Base-by-base conservation (phyloP, 441 rosid genomes). In the Eutrema salsugineum region DNA sequence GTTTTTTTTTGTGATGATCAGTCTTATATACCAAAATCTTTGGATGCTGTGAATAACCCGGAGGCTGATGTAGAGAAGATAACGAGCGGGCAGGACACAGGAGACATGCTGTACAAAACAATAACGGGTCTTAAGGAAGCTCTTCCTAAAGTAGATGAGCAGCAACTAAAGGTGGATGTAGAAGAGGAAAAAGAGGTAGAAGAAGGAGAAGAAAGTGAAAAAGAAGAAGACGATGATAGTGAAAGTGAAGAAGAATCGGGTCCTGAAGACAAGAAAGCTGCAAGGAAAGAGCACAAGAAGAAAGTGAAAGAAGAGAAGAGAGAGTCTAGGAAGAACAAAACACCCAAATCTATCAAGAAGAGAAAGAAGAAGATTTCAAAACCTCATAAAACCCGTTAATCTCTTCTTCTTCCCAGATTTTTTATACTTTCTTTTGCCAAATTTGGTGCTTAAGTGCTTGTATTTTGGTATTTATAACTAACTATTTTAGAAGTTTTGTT, bases 221-320 rank as follows among this genome's bases (percentile, higher is more conserved):
- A 66, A 0, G 63, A 76, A 4, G 86, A 78, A 7, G 68, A 70
- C 0, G 91, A 78, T 9, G 76, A 33, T n/a, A 42, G 20, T 43
- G 72, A 47, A 15, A 66, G 70, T 59, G 73, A 68, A 14, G 68
- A 51, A 73, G 78, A 54, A 14, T 51, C 76, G 66, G 82, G 76
- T 60, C 78, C 84, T n/a, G 76, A 32, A 15, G 95, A 89, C 68
- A 88, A 80, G 85, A 88, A 75, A 77, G 88, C 96, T 6, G 96
- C 96, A 0, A 87, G 98, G 79, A 91, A 95, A 84, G 98, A 91
- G 86, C 79, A 95, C 62, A 95, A 92, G 68, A 95, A 85, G 96
- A 92, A 89, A 80, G 98, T 95, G 3, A 95, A 86, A 77, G 97
- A 91, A 71, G 99, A 91, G 79, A 92, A 84, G 80, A 82, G 96